A percentile compares a stretch with the other conserved stretches of the same genome.
Evolutionary conservation across 768 basidiomycete species (phyloP).

Genomic region (Mycena kentingensis): DNA sequence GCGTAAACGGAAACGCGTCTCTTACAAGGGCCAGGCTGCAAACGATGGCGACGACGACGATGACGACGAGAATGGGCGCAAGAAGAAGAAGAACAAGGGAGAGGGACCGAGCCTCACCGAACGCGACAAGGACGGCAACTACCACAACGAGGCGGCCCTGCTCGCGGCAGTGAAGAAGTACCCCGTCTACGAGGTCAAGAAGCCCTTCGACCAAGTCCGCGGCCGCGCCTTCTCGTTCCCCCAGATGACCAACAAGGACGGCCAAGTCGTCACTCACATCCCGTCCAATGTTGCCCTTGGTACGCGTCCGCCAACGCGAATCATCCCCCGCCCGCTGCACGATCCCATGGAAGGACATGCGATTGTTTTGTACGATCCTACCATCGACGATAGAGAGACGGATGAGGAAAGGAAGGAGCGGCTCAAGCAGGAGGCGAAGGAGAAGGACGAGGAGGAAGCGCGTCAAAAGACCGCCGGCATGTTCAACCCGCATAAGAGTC

Average conservation of each 20-base stretch:
- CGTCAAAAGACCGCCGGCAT: conserved; percentile 69
- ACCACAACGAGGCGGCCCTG: conserved; percentile 64
- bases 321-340: conserved; percentile 90
- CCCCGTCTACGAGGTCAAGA: conserved; percentile 82
- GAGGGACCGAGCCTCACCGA: no score
- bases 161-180: conserved; percentile 65
- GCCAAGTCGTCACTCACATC: conserved; percentile 55
- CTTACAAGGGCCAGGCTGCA: conserved; percentile 72
- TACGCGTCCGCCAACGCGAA: conserved; percentile 73
- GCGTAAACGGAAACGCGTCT: conserved; percentile 86
- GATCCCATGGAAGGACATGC: conserved; percentile 98
- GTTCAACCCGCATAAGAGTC: conserved; percentile 91
- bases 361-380: conserved; percentile 96
- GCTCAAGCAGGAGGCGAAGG: conserved; percentile 71
- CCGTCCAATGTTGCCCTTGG: conserved; percentile 80
- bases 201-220: conserved; percentile 64
- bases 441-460: conserved; percentile 62
- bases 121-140: conserved; percentile 53
- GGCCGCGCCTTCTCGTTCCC: conserved; percentile 81
- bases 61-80: conserved; percentile 53
- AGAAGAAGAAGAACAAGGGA: conserved; percentile 74
- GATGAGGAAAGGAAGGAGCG: conserved; percentile 80
- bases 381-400: conserved; percentile 89
- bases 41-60: conserved; percentile 51
- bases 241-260: conserved; percentile 71